Conservation (phyloP, 2,329 filamentous ascomycete genomes). For the Colletotrichum salicis region DNA sequence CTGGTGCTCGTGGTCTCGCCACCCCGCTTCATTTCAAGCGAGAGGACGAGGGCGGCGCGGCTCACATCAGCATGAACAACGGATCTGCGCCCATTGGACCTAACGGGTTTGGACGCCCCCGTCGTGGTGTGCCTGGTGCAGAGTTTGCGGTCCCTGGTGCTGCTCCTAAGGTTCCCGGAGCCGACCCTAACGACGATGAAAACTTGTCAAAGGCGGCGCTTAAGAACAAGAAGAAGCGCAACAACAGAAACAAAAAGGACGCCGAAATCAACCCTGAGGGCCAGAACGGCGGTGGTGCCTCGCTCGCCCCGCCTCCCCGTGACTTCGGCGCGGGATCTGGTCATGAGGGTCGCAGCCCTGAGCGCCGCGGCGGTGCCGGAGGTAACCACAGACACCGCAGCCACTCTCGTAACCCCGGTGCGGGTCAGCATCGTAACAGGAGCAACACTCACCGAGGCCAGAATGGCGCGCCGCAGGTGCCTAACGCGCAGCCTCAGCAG, state of each 20-base stretch:
- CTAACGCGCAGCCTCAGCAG: constrained; percentile 41
- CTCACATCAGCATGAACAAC: constrained; percentile 84
- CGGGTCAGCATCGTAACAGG: constrained; percentile 59
- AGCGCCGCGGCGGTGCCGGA: constrained; percentile 65
- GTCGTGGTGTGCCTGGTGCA: constrained; percentile 87
- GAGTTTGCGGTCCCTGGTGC: constrained; percentile 78
- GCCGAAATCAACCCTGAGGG: constrained; percentile 68
- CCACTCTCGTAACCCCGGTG: constrained; percentile 64
- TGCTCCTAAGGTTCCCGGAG: constrained; percentile 70
- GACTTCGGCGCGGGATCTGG: constrained; percentile 28
- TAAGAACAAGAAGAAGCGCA: constrained; percentile 99
- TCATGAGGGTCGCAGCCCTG: constrained; percentile 70
- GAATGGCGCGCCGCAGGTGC: constrained; percentile 40
- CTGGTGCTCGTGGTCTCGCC: constrained; percentile 86
- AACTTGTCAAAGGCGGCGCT: constrained; percentile 83
- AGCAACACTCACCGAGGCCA: constrained; percentile 59
- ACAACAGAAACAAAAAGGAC: constrained; percentile 85
- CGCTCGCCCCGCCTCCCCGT: constrained; percentile 58
- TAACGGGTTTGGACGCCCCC: constrained; percentile 82
- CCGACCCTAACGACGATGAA: constrained; percentile 74
- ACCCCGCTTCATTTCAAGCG: constrained; percentile 97
- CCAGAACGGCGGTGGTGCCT: constrained; percentile 58
- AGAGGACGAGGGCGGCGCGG: constrained; percentile 94
- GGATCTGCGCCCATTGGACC: constrained; percentile 74
- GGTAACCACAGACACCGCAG: constrained; percentile 58